A percentile compares a stretch with the other conserved stretches of the same genome.
phyloP scores from a whole-genome alignment of 441 rosid genomes.

The Cnidoscolus chayamansa region DNA sequence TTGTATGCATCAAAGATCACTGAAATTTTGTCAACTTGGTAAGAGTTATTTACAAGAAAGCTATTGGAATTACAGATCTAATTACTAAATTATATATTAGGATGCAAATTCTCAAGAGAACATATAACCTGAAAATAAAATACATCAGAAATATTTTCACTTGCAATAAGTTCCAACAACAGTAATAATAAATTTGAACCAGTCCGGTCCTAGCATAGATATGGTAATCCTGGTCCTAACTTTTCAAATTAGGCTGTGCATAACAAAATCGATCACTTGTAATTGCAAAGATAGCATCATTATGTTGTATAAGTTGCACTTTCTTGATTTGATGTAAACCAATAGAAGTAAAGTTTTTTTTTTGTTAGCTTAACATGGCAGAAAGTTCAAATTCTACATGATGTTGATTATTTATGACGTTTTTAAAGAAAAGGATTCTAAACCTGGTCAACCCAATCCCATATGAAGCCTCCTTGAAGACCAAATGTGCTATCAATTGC shows the following conservation, averaged over 20 bases:
- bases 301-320: not conserved
- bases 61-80: too few relatives aligned
- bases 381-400: constrained; percentile 5
- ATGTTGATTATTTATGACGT: constrained; percentile 4
- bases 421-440: constrained; percentile 21
- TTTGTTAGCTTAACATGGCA: not conserved
- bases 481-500: constrained; percentile 92
- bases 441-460: constrained; percentile 99
- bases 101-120: too few relatives aligned
- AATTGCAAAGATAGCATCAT: not conserved
- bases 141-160: too few relatives aligned
- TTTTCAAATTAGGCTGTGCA: not conserved
- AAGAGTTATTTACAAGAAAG: too few relatives aligned
- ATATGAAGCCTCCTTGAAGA: constrained; percentile 98
- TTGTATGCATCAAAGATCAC: too few relatives aligned
- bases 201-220: not conserved
- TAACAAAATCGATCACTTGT: not conserved
- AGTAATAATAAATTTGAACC: not conserved
- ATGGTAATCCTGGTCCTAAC: not conserved
- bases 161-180: too few relatives aligned
- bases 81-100: too few relatives aligned
- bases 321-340: not conserved
- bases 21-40: too few relatives aligned
- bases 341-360: not conserved
- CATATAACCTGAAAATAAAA: too few relatives aligned